Evolutionary conservation across 2,329 filamentous ascomycete genomes (phyloP), one percentile per base, ranked within the genome.

Genomic region (Aspergillus amoenus): DNA sequence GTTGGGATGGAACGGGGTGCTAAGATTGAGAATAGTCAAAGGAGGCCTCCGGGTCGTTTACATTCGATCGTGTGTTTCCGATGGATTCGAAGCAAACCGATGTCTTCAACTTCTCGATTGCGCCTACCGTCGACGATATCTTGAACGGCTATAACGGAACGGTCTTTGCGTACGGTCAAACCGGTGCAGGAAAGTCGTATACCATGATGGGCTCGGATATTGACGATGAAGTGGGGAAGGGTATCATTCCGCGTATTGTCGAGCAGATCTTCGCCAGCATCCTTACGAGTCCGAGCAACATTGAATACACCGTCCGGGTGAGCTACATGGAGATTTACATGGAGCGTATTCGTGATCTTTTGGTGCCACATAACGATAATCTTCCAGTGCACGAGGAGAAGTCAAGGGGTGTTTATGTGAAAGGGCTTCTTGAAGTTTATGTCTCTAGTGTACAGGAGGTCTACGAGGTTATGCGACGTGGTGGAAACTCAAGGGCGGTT

Each of bases 251-350:
- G 50, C 89, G 94, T 69, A 97, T 97, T 66, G 89, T 97, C 66
- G 91, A 97, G 78, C 93, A 97, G 79, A 97, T 97, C 73, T 97
- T 97, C 74, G 88, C 90, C 67, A 96, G 90, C 77, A 97, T 97
- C 74, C 83, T 97, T 78, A 87, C 90, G 21, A 96, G 92, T 67
- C 91, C 93, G 43, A 88, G 88, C 68, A 96, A 91, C 65, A 97
- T 97, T 73, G 94, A 97, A 77, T 97, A 97, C 76, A 97, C 93
- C n/a, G 93, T 99, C 52, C 87, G 93, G 56, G 93, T 97, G 71
- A 96, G 92, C 76, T 97, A 97, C 78, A 97, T 99, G 93, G 94
- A 99, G 78, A 97, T 99, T 64, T 99, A 99, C 81, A 99, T 97
- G 94, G 94, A 99, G 79, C 87, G 90, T 66, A 97, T 99, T 74